These are phyloP conservation scores for Aleurites moluccanus DNA, from an alignment of 441 rosid genomes.

Conservation along the genomic window DNA sequence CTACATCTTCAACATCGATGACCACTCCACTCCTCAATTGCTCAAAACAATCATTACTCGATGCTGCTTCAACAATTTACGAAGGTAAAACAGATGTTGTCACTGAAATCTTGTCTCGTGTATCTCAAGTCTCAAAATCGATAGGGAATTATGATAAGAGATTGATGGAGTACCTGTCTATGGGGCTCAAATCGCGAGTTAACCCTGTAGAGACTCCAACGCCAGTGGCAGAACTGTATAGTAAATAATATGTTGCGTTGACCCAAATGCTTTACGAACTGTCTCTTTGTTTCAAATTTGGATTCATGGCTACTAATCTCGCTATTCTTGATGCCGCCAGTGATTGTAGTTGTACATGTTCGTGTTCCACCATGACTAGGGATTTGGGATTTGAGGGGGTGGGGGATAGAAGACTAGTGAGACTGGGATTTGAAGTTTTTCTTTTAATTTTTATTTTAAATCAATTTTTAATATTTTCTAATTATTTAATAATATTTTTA, in stretches of 20 bases:
- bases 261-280: constrained; percentile 61
- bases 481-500: too few relatives aligned
- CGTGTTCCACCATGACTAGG: too few relatives aligned
- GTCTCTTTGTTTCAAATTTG: constrained; percentile 78
- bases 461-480: too few relatives aligned
- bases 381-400: too few relatives aligned
- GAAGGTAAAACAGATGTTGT: constrained; percentile 61
- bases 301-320: constrained; percentile 82
- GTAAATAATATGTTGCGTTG: constrained; percentile 52
- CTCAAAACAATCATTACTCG: constrained; percentile 58
- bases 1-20: constrained; percentile 58
- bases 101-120: constrained; percentile 59
- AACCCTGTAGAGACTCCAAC: constrained; percentile 45
- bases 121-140: constrained; percentile 49
- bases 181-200: constrained; percentile 61
- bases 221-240: constrained; percentile 55
- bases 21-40: constrained; percentile 48
- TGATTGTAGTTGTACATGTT: too few relatives aligned
- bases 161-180: constrained; percentile 55
- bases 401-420: too few relatives aligned
- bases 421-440: too few relatives aligned
- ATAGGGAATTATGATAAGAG: constrained; percentile 70
- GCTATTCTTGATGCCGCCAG: too few relatives aligned
- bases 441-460: too few relatives aligned
- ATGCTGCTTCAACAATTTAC: constrained; percentile 68